Base-by-base conservation (phyloP, 2,329 filamentous ascomycete genomes). In the Colletotrichum chrysophilum region DNA sequence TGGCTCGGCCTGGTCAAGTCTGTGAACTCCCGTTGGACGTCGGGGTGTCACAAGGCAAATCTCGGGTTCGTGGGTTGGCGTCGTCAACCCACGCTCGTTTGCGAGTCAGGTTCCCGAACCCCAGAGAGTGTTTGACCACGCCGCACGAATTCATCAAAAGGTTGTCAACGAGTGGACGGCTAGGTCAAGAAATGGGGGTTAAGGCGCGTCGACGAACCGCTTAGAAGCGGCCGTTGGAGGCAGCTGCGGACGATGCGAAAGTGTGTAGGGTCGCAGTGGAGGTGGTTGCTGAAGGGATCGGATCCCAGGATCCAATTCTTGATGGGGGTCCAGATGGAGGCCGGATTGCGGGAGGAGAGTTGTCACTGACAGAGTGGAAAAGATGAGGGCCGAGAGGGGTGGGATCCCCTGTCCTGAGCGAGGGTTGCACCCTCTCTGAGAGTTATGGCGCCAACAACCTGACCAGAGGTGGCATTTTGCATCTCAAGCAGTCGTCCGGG, bases 201-300 rank as follows among this genome's bases (percentile, higher is more conserved):
- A 18, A 66, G 34, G 10, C 56, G 32, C 56, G 55, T 58, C 24
- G 7, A 62, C 24, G 61, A 43, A 24, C 21, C 61, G 61, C 34
- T 64, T 62, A 62, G 58, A 62, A 62, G 58, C 58, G 58, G 58
- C 58, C 43, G 28, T 72, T 9, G 26, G 24, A 73, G 73, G 62
- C 38, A 16, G 55, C 56, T 61, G 18, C 30, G 58, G 30, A 62
- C 65, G n/a, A 52, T 52, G 43, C 60, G 36, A n/a, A 43, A 28
- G 34, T 30, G 14, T 58, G 70, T 52, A 74, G 56, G 28, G 70
- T 74, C 26, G 65, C 48, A 65, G 38, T 73, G 70, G 48, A 65
- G 36, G 73, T 55, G 69, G 70, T 75, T 75, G 70, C 73, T 73
- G 64, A 68, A 72, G 74, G 64, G 74, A 73, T 76, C 64, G 28